These are phyloP conservation scores for Phlebiopsis gigantea DNA, from an alignment of 768 basidiomycete species.

Conservation along the genomic window DNA sequence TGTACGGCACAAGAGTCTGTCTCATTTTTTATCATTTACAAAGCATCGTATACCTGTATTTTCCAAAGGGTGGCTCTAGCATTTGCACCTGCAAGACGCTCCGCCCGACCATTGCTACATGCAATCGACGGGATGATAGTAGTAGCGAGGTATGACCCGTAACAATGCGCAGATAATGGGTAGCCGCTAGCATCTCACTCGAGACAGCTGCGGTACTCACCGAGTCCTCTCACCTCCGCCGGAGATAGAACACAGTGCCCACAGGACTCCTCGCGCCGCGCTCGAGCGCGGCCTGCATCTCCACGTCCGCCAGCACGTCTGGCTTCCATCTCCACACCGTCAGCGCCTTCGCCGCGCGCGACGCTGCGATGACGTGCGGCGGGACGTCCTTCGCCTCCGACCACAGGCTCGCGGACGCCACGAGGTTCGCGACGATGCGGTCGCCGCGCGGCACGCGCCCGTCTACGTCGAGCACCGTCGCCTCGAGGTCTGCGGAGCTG, in stretches of 20 bases:
- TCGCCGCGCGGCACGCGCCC: conserved; percentile 37
- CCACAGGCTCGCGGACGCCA: not conserved
- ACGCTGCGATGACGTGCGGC: not conserved
- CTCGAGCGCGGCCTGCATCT: conserved; percentile 17
- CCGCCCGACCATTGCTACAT: too few species aligned
- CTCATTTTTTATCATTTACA: too few species aligned
- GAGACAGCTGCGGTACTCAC: not conserved
- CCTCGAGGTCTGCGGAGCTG: conserved; percentile 44
- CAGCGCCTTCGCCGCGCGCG: conserved; percentile 52
- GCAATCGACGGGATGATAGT: too few species aligned
- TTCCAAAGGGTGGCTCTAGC: too few species aligned
- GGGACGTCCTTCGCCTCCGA: not conserved
- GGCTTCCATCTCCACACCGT: conserved; percentile 49
- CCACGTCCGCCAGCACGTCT: conserved; percentile 19
- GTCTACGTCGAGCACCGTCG: conserved; percentile 44
- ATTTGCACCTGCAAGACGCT: too few species aligned
- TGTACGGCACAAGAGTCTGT: too few species aligned
- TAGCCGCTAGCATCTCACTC: not conserved
- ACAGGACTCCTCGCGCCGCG: conserved; percentile 40
- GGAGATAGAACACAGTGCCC: conserved; percentile 46
- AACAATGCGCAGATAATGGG: too few species aligned
- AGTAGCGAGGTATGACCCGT: too few species aligned
- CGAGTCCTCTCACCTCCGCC: conserved; percentile 29
- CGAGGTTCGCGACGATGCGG: not conserved
- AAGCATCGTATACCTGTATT: too few species aligned